Conservation (phyloP, 805 yeast species). For the Candida maltosa region DNA sequence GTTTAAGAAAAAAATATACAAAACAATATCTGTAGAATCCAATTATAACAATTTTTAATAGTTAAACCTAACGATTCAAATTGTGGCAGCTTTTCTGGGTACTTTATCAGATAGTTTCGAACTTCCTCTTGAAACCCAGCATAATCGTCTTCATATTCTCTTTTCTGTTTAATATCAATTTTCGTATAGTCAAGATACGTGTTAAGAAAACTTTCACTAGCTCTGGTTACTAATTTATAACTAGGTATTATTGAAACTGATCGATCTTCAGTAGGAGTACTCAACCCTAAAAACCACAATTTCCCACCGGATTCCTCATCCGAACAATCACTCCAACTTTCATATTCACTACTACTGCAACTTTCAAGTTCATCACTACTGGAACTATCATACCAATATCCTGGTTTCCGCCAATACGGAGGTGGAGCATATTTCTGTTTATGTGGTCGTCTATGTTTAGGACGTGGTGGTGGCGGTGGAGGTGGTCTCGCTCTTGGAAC, state of each 20-base stretch:
- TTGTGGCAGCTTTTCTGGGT: too few relatives aligned
- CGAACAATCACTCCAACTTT: background rate
- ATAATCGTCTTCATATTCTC: background rate
- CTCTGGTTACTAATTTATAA: constrained; percentile 1
- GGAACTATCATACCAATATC: background rate
- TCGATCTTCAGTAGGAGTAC: background rate
- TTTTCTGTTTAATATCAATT: constrained; percentile 1
- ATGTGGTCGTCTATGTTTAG: too few relatives aligned
- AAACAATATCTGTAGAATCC: too few relatives aligned
- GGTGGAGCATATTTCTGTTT: background rate
- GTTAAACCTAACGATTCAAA: too few relatives aligned
- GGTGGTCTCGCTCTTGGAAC: background rate
- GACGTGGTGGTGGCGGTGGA: background rate
- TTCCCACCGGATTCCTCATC: constrained; percentile 3
- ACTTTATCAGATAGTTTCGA: too few relatives aligned
- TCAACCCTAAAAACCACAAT: constrained; percentile 3
- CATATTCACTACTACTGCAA: background rate
- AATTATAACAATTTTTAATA: too few relatives aligned
- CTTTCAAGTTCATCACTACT: background rate
- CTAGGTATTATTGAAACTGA: background rate
- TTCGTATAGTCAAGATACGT: background rate
- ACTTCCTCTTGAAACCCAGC: too few relatives aligned
- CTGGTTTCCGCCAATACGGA: constrained; percentile 1
- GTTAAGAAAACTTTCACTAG: background rate
- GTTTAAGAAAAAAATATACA: too few relatives aligned